Conservation (phyloP, 2,329 filamentous ascomycete species). For the Aspergillus brunneoviolaceus region DNA sequence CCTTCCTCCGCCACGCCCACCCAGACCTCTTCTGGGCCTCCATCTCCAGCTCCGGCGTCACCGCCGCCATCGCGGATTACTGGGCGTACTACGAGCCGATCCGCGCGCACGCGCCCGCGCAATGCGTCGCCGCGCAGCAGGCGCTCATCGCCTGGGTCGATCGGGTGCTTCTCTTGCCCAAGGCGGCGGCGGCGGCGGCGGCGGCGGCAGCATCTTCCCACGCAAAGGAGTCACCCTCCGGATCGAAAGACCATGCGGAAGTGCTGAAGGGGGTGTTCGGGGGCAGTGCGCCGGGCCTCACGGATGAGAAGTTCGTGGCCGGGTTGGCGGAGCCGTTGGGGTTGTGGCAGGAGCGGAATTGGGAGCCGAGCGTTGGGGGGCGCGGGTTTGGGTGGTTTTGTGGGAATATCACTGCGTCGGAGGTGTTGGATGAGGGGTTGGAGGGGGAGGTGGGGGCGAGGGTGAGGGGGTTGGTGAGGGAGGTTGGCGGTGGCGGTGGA, state of each 20-base stretch:
- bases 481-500: background rate
- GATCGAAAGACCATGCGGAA: too few relatives aligned
- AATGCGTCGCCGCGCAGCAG: conserved; percentile 66
- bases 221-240: too few relatives aligned
- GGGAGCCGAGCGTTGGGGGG: conserved; percentile 57
- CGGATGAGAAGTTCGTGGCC: conserved; percentile 22
- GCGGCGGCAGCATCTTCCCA: too few relatives aligned
- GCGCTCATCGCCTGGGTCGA: conserved; percentile 61
- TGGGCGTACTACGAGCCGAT: conserved; percentile 65
- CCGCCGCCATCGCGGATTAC: conserved; percentile 73
- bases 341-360: conserved; percentile 58
- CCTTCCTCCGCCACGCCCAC: conserved; percentile 73
- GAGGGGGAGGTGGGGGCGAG: background rate
- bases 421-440: background rate
- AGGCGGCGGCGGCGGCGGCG: too few relatives aligned
- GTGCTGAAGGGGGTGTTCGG: conserved; percentile 56
- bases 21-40: conserved; percentile 76
- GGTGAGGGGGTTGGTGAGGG: background rate
- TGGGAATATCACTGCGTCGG: conserved; percentile 53
- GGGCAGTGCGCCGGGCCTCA: conserved; percentile 26
- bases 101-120: conserved; percentile 55
- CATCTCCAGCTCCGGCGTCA: conserved; percentile 79
- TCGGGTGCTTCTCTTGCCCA: conserved; percentile 47
- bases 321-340: conserved; percentile 46
- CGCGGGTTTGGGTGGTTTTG: conserved; percentile 56